A percentile compares a stretch with the other conserved stretches of the same genome.
Conservation (phyloP, 73 alveolate genomes). For the Paramecium caudatum region DNA sequence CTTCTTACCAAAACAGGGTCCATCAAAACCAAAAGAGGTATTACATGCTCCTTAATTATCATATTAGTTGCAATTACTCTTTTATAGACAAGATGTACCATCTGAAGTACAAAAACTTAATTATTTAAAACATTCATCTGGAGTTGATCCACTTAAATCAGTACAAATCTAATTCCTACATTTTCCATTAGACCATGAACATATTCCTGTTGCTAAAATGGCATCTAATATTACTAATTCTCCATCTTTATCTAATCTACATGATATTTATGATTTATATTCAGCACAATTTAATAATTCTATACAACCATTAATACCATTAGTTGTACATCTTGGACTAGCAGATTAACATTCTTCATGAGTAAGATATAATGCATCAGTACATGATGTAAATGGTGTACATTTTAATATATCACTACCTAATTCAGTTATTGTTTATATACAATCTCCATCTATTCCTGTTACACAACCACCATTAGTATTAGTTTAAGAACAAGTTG, state of each 20-base stretch:
- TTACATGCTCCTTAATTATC: no score
- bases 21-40: no score
- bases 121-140: neutral
- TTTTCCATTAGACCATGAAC: neutral
- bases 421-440: neutral
- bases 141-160: neutral
- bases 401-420: neutral
- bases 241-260: conserved; percentile 11
- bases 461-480: neutral
- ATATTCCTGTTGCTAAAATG: conserved; percentile 35
- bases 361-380: neutral
- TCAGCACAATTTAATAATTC: neutral
- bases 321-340: conserved; percentile 5
- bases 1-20: no score
- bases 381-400: neutral
- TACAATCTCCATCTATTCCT: neutral
- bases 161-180: neutral
- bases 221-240: no score
- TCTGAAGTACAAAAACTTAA: neutral
- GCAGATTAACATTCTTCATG: neutral
- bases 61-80: no score
- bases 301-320: conserved; percentile 45
- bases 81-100: no score
- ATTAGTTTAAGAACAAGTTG: neutral
- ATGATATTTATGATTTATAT: neutral